Conservation (phyloP, 1,139 yeast genomes). For the Suhomyces bokatorum region DNA sequence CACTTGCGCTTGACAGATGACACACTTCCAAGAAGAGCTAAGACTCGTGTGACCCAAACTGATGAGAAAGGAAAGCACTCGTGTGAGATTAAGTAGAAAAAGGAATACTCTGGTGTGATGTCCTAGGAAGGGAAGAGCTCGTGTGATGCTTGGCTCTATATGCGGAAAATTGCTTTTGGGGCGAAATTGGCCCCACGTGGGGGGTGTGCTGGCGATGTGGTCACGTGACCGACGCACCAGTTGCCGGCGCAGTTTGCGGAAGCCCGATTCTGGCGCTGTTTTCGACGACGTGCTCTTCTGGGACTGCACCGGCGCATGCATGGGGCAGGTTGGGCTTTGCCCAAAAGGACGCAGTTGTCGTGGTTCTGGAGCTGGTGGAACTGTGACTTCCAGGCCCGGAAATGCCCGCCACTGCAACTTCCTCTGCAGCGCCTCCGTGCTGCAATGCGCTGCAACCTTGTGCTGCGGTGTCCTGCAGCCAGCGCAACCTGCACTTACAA, state of each 20-base stretch:
- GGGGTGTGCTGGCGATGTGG: constrained; percentile 2
- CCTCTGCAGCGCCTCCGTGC: no score
- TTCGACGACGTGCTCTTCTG: no score
- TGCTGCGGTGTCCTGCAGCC: background rate
- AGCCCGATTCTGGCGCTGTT: no score
- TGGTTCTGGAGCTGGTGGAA: no score
- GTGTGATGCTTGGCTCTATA: constrained; percentile 10
- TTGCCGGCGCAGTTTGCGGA: no score
- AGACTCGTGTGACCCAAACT: constrained; percentile 11
- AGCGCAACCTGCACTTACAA: background rate
- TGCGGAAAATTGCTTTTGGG: constrained; percentile 11
- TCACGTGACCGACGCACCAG: constrained; percentile 1
- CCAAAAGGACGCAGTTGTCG: no score
- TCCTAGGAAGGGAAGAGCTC: constrained; percentile 5
- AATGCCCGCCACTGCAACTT: no score
- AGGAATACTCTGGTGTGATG: constrained; percentile 9
- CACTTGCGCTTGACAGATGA: constrained; percentile 1
- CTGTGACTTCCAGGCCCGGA: no score
- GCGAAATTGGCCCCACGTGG: constrained; percentile 12
- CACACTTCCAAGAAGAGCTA: constrained; percentile 6
- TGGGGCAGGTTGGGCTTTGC: no score
- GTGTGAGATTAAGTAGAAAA: constrained; percentile 8
- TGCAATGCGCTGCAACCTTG: no score
- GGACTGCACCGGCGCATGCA: no score
- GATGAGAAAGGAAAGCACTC: constrained; percentile 5